Evolutionary conservation across 805 yeast species (phyloP), one percentile per base, ranked within the genome.

Genomic region (Hanseniaspora guilliermondii): DNA sequence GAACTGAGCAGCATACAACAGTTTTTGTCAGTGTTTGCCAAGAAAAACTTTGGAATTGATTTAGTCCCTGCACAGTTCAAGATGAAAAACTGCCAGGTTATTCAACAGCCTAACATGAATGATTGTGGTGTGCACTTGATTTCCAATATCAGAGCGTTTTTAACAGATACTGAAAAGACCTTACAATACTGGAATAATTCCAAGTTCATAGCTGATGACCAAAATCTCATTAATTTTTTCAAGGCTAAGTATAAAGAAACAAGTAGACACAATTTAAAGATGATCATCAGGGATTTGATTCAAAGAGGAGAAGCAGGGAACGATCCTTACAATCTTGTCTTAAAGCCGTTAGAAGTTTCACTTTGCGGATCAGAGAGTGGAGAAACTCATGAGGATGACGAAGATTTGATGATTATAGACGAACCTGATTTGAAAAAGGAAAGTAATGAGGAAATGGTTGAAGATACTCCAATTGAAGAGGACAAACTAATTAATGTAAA

Each of bases 91-190:
- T 79, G 81, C 4, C 63, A 70, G 5, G 93, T 87, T 0, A 96
- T 97, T 0, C 79, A 75, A 56, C 98, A 93, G 63, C 80, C 81
- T 32, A 93, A 93, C 65, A 80, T 82, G 68, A 86, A 88, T 64
- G 98, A 93, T 65, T 93, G 98, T 70, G 98, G 98, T 1, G 79
- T 93, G 21, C 96, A 86, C 68, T 85, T 91, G 1, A 82, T 93
- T 16, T 82, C 82, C 60, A 88, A 85, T 60, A 74, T 82, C 12
- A 70, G 73, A 55, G 78, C 75, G 58, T 81, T 86, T 67, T 70
- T 83, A 46, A 68, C 69, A 24, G 67, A 76, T 39, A 77, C 80
- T 0, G 60, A 60, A 0, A 70, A 64, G 24, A 81, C 86, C 50
- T 68, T 76, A 45, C 63, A 64, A 41, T 58, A 76, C 11, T 80